These are phyloP conservation scores for Knufia petricola DNA, from an alignment of 2,329 filamentous ascomycete species.

Conservation along the genomic window DNA sequence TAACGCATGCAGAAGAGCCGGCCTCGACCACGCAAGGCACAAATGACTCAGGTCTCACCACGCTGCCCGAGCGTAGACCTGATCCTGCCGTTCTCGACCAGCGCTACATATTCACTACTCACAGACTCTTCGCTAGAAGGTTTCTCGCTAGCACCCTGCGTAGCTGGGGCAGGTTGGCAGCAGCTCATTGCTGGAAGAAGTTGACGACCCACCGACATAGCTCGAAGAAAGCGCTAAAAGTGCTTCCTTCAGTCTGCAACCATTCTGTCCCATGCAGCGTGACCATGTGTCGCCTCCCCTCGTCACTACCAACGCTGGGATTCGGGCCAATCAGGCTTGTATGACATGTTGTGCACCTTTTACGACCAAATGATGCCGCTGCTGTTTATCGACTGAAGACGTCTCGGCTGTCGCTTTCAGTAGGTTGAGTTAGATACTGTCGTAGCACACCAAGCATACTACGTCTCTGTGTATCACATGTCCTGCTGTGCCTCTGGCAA, in stretches of 20 bases:
- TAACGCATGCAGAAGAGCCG: not conserved
- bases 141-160: slow-evolving; percentile 1
- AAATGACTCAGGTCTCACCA: slow-evolving; percentile 2
- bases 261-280: not conserved
- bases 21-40: not conserved
- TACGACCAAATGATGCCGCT: slow-evolving; percentile 4
- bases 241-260: slow-evolving; percentile 3
- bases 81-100: slow-evolving; percentile 3
- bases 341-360: slow-evolving; percentile 4
- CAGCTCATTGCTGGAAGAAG: slow-evolving; percentile 2
- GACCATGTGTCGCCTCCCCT: slow-evolving; percentile 3
- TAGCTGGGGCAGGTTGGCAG: slow-evolving; percentile 3
- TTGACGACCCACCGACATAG: slow-evolving; percentile 3
- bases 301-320: slow-evolving; percentile 4
- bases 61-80: not conserved
- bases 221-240: slow-evolving; percentile 3
- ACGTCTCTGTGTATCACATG: not conserved
- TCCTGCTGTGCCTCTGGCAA: too few species aligned
- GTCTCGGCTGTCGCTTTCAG: not conserved
- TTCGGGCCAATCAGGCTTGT: slow-evolving; percentile 6
- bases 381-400: too few species aligned
- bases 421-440: slow-evolving; percentile 1
- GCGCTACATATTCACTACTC: slow-evolving; percentile 3
- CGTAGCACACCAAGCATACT: not conserved
- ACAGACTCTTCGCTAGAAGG: slow-evolving; percentile 1